phyloP scores from a whole-genome alignment of 352 stramenopile species.

The Phytophthora pinifolia region DNA sequence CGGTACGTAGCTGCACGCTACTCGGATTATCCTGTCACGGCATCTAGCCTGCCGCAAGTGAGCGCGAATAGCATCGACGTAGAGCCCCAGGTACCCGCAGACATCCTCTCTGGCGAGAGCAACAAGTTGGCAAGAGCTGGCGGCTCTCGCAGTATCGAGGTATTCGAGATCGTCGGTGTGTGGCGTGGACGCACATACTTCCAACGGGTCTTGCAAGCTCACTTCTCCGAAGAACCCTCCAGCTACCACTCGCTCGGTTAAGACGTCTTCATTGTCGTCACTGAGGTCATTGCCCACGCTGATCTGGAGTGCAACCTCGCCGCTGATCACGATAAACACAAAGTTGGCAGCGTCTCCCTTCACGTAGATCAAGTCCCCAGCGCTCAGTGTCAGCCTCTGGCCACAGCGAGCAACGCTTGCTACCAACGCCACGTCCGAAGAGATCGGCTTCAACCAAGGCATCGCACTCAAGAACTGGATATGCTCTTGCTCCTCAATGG shows the following conservation, averaged over 20 bases:
- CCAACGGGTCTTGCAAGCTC: slow-evolving; percentile 31
- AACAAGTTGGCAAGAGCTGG: slow-evolving; percentile 39
- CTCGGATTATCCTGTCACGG: slow-evolving; percentile 48
- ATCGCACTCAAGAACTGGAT: slow-evolving; percentile 43
- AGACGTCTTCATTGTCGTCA: neutral
- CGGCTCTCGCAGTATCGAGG: slow-evolving; percentile 42
- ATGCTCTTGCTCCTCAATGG: slow-evolving; percentile 46
- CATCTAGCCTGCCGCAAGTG: slow-evolving; percentile 56
- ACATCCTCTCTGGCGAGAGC: slow-evolving; percentile 57
- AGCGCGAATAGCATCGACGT: slow-evolving; percentile 66
- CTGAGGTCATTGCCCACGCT: neutral
- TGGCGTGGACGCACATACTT: neutral
- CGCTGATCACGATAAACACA: slow-evolving; percentile 64
- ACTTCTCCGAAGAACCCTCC: slow-evolving; percentile 71
- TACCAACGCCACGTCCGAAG: slow-evolving; percentile 41
- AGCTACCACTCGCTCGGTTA: slow-evolving; percentile 36
- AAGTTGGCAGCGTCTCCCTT: slow-evolving; percentile 61
- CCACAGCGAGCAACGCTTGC: slow-evolving; percentile 50
- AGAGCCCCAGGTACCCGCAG: slow-evolving; percentile 57
- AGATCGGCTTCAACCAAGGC: slow-evolving; percentile 66
- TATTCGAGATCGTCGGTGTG: slow-evolving; percentile 41
- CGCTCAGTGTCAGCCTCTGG: slow-evolving; percentile 41
- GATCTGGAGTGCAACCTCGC: slow-evolving; percentile 41
- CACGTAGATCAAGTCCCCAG: slow-evolving; percentile 57
- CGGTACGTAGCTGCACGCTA: slow-evolving; percentile 39